Evolutionary conservation across 106 monocot genomes (phyloP).

Genomic region (Dactylorhiza incarnata): DNA sequence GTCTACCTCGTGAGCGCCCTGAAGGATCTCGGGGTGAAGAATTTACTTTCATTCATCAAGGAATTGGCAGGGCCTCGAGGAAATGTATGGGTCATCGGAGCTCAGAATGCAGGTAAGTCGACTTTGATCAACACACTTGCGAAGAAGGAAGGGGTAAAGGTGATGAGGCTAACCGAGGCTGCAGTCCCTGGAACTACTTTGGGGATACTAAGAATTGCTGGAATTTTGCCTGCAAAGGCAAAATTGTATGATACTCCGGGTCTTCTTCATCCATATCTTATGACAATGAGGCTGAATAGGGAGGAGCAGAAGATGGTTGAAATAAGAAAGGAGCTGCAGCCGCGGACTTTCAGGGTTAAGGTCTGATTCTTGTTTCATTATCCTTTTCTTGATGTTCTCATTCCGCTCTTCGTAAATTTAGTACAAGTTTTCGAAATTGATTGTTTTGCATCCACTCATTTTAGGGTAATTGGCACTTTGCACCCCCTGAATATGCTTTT

Average conservation of each 20-base stretch:
- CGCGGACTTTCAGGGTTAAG: conserved; percentile 77
- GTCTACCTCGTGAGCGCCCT: conserved; percentile 76
- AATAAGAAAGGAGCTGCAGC: conserved; percentile 83
- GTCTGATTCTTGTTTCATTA: conserved; percentile 15
- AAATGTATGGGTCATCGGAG: conserved; percentile 95
- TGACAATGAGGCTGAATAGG: conserved; percentile 73
- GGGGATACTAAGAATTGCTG: conserved; percentile 74
- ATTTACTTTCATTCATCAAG: conserved; percentile 78
- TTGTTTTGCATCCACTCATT: no score
- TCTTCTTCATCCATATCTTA: conserved; percentile 78
- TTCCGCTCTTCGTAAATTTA: no score
- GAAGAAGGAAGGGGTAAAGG: conserved; percentile 66
- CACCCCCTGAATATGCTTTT: no score
- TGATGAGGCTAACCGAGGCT: conserved; percentile 76
- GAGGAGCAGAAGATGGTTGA: conserved; percentile 99
- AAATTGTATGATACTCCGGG: conserved; percentile 99
- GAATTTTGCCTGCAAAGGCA: conserved; percentile 87
- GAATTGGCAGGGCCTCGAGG: conserved; percentile 75
- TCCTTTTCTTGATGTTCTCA: no score
- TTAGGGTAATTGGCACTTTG: no score
- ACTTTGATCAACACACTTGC: conserved; percentile 88
- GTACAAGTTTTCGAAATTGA: no score
- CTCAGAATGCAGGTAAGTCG: conserved; percentile 98
- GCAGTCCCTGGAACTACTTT: conserved; percentile 90
- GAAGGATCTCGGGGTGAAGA: conserved; percentile 82